Evolutionary conservation across 352 stramenopile genomes (phyloP), one percentile per base, ranked within the genome.

Genomic region (Globisporangium cederbergense): DNA sequence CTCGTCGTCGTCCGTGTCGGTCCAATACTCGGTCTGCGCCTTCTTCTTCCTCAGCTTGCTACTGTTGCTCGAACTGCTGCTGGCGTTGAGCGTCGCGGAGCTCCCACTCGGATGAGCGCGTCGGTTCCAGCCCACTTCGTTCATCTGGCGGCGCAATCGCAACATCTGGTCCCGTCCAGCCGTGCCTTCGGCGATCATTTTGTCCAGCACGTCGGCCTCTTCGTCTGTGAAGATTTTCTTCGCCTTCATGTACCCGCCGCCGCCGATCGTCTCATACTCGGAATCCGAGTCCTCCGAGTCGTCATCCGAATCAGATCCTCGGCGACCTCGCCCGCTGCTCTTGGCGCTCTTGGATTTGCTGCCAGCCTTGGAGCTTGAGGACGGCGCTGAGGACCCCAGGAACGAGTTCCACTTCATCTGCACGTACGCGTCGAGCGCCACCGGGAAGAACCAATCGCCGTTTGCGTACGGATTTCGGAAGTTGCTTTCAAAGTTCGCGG

Each of bases 351-450:
- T 63, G 34, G 22, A 47, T 38, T 58, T 65, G 10, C 32, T 73
- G 28, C 9, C 56, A 25, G 6, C 3, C 1, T 42, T 56, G 40
- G 28, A 64, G 10, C 38, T 65, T 40, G 20, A 20, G 58, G 40
- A 69, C 13, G 45, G 43, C 50, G 66, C 57, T 8, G 61, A 54
- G 34, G 68, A 67, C 25, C 65, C 61, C 52, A 88, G 83, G 68
- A 92, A 92, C 28, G 81, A 90, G 8, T 83, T 72, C 83, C 83
- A 92, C 65, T 92, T 92, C 60, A 92, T 66, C 75, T 92, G 83
- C 54, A 88, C 77, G 60, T 92, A 92, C 50, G 75, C 77, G 34
- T 92, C 75, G 11, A 92, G 71, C 16, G 78, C 74, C n/a, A 69
- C 62, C 22, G 83, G 81, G 52, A 92, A 86, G 0, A 65, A 53